Conservation (phyloP, 179 eudicot species). For the Actinidia polygama region DNA sequence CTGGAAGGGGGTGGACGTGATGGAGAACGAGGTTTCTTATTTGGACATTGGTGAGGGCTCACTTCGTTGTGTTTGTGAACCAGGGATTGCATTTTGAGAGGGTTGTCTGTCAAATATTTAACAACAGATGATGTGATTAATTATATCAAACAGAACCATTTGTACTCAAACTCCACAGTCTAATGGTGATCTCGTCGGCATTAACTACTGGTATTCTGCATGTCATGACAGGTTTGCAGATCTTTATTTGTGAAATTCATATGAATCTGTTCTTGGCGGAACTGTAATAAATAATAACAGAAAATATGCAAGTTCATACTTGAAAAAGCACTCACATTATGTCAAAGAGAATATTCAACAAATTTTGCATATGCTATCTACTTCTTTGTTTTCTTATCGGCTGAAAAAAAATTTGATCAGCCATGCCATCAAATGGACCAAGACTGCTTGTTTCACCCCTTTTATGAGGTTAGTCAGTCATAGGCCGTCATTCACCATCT, state of each 20-base stretch:
- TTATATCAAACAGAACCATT: constrained; percentile 57
- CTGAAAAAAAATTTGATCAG: too few species aligned
- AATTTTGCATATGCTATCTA: too few species aligned
- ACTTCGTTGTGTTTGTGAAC: background rate
- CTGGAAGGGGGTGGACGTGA: background rate
- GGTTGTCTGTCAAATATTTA: constrained; percentile 74
- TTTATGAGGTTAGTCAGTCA: background rate
- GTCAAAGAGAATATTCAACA: too few species aligned
- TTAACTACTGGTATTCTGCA: background rate
- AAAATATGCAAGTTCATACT: background rate
- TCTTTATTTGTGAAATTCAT: constrained; percentile 1
- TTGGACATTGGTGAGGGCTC: constrained; percentile 4
- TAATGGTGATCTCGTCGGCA: background rate
- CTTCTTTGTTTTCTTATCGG: too few species aligned
- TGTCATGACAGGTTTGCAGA: background rate
- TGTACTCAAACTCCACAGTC: constrained; percentile 39
- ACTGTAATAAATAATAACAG: background rate
- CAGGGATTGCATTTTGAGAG: constrained; percentile 77
- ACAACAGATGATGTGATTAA: constrained; percentile 79
- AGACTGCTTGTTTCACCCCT: background rate
- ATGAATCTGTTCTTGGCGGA: background rate
- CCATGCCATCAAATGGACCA: background rate
- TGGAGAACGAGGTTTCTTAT: too few species aligned
- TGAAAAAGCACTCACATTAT: too few species aligned
- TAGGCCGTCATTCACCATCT: too few species aligned